These are phyloP conservation scores for Geotrichum ghanense DNA, from an alignment of 805 yeast genomes.

Conservation along the genomic window DNA sequence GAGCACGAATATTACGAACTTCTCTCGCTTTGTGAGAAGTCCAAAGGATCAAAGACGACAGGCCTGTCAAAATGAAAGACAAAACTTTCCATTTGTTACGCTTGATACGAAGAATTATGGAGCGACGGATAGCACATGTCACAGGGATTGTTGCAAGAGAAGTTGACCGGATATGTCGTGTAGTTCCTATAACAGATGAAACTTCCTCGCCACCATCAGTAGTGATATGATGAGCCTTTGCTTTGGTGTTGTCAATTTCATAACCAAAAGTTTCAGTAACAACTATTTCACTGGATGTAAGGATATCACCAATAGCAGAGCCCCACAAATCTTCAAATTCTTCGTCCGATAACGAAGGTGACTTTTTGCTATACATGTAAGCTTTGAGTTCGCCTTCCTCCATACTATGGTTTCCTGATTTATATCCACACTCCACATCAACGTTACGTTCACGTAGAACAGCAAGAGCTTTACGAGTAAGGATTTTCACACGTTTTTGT, in stretches of 20 bases:
- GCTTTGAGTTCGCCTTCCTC: conserved; percentile 27
- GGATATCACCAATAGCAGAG: conserved; percentile 9
- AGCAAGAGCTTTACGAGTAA: conserved; percentile 29
- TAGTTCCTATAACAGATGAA: neutral
- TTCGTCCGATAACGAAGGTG: conserved; percentile 5
- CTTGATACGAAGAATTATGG: neutral
- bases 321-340: conserved; percentile 11
- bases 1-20: conserved; percentile 2
- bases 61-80: neutral
- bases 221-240: neutral
- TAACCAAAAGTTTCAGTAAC: neutral
- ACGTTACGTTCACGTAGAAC: conserved; percentile 58
- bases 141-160: conserved; percentile 1
- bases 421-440: conserved; percentile 40
- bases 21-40: conserved; percentile 6
- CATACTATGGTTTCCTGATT: conserved; percentile 27
- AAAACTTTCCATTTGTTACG: neutral
- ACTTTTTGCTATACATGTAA: conserved; percentile 13
- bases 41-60: neutral
- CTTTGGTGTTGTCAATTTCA: neutral
- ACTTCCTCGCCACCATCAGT: neutral
- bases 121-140: neutral
- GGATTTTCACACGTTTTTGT: conserved; percentile 36
- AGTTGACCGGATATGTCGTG: neutral
- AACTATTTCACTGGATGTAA: neutral